Percentiles rank a stretch among this genome's conserved stretches.
phyloP scores from a whole-genome alignment of 306 rosid species.

The Leucaena leucocephala region DNA sequence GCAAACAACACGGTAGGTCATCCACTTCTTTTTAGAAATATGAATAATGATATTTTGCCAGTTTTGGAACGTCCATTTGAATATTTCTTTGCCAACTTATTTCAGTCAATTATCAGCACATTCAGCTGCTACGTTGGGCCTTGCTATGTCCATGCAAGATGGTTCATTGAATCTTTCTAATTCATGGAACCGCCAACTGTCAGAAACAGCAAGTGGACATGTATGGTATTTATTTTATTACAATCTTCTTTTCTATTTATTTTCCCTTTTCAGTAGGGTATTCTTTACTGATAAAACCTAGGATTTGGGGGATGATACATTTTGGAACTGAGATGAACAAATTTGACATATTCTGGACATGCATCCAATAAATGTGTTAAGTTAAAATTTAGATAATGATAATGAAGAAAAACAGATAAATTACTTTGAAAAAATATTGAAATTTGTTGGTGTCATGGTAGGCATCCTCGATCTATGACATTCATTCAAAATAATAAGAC shows the following conservation, averaged over 20 bases:
- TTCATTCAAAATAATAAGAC: conserved; percentile 18
- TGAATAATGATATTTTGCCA: conserved; percentile 23
- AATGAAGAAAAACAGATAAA: neutral
- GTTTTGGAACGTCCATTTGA: neutral
- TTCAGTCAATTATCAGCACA: conserved; percentile 74
- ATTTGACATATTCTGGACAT: conserved; percentile 19
- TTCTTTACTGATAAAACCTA: conserved; percentile 11
- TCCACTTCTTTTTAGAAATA: conserved; percentile 8
- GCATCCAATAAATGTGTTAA: conserved; percentile 1
- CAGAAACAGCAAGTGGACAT: conserved; percentile 81
- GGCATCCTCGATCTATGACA: conserved; percentile 8
- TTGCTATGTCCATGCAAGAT: conserved; percentile 79
- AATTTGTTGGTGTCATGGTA: conserved; percentile 27
- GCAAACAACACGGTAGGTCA: conserved; percentile 81
- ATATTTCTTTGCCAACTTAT: conserved; percentile 28
- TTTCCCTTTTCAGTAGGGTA: conserved; percentile 5
- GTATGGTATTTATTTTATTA: conserved; percentile 45
- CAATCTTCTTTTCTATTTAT: conserved; percentile 29
- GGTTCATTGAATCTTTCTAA: conserved; percentile 91
- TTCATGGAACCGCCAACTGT: conserved; percentile 87
- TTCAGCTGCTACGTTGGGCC: conserved; percentile 82
- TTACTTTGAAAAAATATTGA: conserved; percentile 1
- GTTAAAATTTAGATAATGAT: neutral
- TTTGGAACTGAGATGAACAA: conserved; percentile 8
- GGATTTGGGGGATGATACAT: conserved; percentile 23